phyloP scores from a whole-genome alignment of 73 alveolate species.

The Tetrahymena elliotti region DNA sequence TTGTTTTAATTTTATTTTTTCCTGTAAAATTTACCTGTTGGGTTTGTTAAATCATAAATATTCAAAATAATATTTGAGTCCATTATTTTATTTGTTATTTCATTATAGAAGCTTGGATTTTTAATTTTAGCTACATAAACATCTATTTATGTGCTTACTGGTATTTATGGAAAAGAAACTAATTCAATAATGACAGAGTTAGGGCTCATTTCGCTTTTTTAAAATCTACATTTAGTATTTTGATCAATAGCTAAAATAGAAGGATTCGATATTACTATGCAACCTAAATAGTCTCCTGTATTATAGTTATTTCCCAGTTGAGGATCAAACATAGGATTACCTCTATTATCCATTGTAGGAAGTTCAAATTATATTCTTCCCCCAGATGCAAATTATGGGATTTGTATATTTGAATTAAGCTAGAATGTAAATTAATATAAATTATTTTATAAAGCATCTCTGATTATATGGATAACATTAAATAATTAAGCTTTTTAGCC shows the following conservation, averaged over 20 bases:
- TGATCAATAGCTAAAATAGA: neutral
- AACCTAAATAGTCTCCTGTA: neutral
- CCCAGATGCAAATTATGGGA: neutral
- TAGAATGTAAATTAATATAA: neutral
- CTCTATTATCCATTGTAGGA: neutral
- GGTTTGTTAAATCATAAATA: neutral
- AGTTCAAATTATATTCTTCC: neutral
- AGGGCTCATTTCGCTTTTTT: neutral
- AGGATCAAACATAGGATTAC: neutral
- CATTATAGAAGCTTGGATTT: neutral
- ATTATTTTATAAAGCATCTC: neutral
- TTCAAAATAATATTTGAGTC: neutral
- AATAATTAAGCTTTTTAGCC: neutral
- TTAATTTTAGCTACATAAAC: neutral
- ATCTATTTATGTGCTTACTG: neutral
- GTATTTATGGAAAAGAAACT: neutral
- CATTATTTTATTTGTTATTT: neutral
- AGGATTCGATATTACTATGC: neutral
- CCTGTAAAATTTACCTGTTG: neutral
- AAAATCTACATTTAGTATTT: neutral
- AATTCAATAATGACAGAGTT: neutral
- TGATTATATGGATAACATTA: neutral
- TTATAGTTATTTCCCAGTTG: neutral
- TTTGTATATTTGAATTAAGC: neutral
- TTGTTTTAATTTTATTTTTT: neutral